Evolutionary conservation across 2,329 filamentous ascomycete genomes (phyloP), one percentile per base, ranked within the genome.

Genomic region (Aureobasidium uvarum): DNA sequence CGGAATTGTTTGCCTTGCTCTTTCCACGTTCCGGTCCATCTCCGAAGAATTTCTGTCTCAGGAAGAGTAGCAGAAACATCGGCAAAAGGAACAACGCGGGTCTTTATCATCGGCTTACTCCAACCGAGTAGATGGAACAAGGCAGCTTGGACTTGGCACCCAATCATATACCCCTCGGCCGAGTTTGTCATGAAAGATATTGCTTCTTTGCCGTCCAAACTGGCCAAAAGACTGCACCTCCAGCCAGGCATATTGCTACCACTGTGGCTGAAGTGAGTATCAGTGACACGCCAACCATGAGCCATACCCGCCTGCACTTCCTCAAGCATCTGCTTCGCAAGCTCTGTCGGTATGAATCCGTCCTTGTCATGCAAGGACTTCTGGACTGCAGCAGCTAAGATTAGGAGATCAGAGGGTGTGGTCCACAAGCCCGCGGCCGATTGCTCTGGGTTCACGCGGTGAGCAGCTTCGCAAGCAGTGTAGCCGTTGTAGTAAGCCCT

Each of bases 341-440:
- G 68, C 0, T 54, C 23, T 20, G 45, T 45, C 1, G 62, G 56
- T 20, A 72, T 46, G 52, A 71, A 71, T 11, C 65, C 67, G 23
- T 16, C 33, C 8, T 52, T 31, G 11, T 45, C 33, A 33, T 64
- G 45, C 1, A 71, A 50, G 3, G 67, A 72, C 20, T 45, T 33
- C 41, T 72, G 70, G 7, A 72, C 65, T 3, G 72, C 70, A 1
- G 62, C 52, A 13, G 67, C 64, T 4, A 69, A 67, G 50, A 67
- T 70, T 20, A 72, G 51, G 2, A 73, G 66, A 46, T 73, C 71
- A 7, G 66, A 48, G 0, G 72, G 71, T 3, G 71, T 73, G 2
- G 70, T 70, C 71, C 72, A 73, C 1, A 73, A 64, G 4, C 70
- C 70, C 2, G 70, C 71, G 18, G 71, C 70, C 4, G 72, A 71